Evolutionary conservation across 2,329 filamentous ascomycete species (phyloP).

Genomic region (Pseudogymnoascus sp.): DNA sequence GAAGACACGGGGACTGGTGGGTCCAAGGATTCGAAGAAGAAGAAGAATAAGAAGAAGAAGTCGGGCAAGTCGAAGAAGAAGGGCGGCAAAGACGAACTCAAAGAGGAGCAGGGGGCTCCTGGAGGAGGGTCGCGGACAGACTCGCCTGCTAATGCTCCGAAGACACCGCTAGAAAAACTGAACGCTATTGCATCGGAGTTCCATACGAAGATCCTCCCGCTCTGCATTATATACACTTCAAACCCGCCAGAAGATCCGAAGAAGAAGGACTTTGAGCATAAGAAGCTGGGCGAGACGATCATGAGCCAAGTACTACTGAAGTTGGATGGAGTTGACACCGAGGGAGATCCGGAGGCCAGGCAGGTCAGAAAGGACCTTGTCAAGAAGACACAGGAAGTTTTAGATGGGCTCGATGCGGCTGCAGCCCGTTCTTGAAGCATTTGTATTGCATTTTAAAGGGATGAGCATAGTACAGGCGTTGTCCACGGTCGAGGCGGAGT

Average conservation of each 20-base stretch:
- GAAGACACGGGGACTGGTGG: constrained; percentile 33
- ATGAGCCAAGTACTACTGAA: constrained; percentile 71
- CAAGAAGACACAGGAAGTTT: constrained; percentile 59
- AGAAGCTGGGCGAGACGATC: constrained; percentile 67
- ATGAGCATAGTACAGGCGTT: neutral
- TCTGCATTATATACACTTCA: constrained; percentile 54
- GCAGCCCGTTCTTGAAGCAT: neutral
- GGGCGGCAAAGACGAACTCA: constrained; percentile 25
- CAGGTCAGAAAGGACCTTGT: constrained; percentile 64
- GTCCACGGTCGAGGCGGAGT: neutral
- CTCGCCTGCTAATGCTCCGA: constrained; percentile 32
- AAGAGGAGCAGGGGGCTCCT: constrained; percentile 32
- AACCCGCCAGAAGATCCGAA: constrained; percentile 58
- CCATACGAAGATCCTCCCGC: constrained; percentile 54
- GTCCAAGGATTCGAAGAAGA: constrained; percentile 34
- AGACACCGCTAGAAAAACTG: constrained; percentile 52
- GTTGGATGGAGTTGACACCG: constrained; percentile 67
- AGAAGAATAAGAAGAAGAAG: constrained; percentile 35
- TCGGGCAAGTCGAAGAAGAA: constrained; percentile 39
- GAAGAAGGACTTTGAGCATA: constrained; percentile 67
- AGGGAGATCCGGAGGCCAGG: constrained; percentile 59
- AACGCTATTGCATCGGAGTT: constrained; percentile 61
- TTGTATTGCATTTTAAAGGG: neutral
- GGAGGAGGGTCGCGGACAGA: constrained; percentile 22
- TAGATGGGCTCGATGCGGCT: constrained; percentile 53